phyloP scores from a whole-genome alignment of 495 filamentous ascomycete species.

The Wilcoxina mikolae region DNA sequence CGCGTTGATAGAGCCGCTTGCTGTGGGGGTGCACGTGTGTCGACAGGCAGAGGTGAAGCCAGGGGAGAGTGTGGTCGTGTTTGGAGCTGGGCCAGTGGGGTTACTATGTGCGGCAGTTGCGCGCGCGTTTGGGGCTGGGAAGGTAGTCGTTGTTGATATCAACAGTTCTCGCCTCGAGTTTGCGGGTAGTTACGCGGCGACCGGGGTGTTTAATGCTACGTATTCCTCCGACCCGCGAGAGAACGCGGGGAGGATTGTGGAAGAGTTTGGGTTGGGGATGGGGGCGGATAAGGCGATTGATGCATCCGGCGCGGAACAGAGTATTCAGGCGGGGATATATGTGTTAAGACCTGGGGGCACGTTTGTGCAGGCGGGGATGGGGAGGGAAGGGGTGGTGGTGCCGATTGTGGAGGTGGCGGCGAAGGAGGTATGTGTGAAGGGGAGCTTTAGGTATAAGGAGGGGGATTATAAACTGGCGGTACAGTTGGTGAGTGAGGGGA shows the following conservation, averaged over 20 bases:
- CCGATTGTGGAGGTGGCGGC: slow-evolving; percentile 67
- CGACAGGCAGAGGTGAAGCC: slow-evolving; percentile 52
- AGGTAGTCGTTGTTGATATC: slow-evolving; percentile 64
- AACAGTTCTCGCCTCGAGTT: slow-evolving; percentile 53
- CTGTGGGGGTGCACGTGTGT: slow-evolving; percentile 69
- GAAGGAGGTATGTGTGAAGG: slow-evolving; percentile 69
- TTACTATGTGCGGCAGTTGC: slow-evolving; percentile 68
- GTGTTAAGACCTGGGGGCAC: slow-evolving; percentile 55
- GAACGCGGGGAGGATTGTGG: slow-evolving; percentile 45
- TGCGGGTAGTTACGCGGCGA: slow-evolving; percentile 49
- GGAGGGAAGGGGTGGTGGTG: slow-evolving; percentile 58
- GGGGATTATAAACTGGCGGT: slow-evolving; percentile 72
- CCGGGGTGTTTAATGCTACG: slow-evolving; percentile 44
- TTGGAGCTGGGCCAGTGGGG: slow-evolving; percentile 76
- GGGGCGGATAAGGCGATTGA: slow-evolving; percentile 67
- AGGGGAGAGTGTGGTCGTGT: slow-evolving; percentile 61
- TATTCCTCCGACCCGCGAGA: slow-evolving; percentile 38
- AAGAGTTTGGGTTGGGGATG: slow-evolving; percentile 34
- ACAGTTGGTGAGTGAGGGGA: slow-evolving; percentile 46
- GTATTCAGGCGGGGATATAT: slow-evolving; percentile 61
- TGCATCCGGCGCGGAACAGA: slow-evolving; percentile 63
- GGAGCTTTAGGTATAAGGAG: slow-evolving; percentile 67
- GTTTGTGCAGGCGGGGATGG: slow-evolving; percentile 78
- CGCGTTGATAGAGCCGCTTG: slow-evolving; percentile 71
- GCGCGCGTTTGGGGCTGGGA: slow-evolving; percentile 58